These are phyloP conservation scores for Cucurbita moschata DNA, from an alignment of 306 rosid species.

Conservation along the genomic window DNA sequence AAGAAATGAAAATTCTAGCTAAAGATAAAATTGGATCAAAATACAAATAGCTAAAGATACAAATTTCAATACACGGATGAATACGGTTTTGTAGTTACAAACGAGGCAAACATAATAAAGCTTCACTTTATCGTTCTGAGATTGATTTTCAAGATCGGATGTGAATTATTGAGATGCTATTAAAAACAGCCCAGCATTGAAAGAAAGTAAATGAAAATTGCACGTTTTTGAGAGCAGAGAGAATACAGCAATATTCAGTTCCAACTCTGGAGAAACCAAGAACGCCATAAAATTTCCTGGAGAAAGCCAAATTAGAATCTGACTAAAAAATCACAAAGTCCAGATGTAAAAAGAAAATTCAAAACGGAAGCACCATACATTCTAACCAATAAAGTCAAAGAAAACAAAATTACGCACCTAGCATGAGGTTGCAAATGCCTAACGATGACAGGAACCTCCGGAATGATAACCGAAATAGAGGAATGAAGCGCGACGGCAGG, in stretches of 20 bases:
- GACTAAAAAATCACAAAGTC: neutral
- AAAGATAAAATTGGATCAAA: neutral
- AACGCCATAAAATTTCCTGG: neutral
- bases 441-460: conserved; percentile 15
- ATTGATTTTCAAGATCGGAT: neutral
- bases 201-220: neutral
- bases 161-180: neutral
- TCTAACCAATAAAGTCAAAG: neutral
- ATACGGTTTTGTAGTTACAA: neutral
- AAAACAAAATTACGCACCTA: conserved; percentile 23
- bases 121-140: neutral
- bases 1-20: neutral
- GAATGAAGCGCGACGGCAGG: conserved; percentile 49
- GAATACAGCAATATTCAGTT: neutral
- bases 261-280: neutral
- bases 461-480: conserved; percentile 28
- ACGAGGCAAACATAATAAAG: neutral
- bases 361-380: neutral
- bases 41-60: neutral
- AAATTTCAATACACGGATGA: neutral
- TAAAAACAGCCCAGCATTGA: neutral
- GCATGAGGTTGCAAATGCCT: conserved; percentile 50
- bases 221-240: neutral
- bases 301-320: neutral
- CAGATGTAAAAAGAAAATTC: neutral